Evolutionary conservation across 176 grass and related monocot genomes (phyloP).

Genomic region (Aegilops speltoides): DNA sequence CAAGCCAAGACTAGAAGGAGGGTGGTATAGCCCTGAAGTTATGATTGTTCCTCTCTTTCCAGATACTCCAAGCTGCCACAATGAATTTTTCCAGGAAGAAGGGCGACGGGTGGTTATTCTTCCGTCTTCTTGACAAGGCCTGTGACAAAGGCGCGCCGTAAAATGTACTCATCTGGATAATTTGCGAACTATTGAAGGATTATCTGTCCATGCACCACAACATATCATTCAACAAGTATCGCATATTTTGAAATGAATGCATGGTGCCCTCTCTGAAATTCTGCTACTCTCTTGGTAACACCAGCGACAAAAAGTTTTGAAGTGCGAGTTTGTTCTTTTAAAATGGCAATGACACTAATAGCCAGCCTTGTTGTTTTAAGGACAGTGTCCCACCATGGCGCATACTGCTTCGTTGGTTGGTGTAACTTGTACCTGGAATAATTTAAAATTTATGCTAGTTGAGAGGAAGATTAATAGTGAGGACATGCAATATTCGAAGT

Average conservation of each 20-base stretch:
- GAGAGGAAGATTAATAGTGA: background rate
- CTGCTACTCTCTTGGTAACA: conserved; percentile 60
- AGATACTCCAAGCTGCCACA: too few relatives aligned
- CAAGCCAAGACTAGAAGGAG: too few relatives aligned
- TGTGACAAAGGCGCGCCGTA: conserved; percentile 47
- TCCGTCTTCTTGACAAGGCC: conserved; percentile 51
- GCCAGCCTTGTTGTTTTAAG: conserved; percentile 65
- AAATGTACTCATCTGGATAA: conserved; percentile 54
- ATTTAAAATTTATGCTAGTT: conserved; percentile 32
- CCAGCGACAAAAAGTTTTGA: conserved; percentile 57
- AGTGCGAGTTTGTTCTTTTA: conserved; percentile 66
- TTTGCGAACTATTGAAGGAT: conserved; percentile 69
- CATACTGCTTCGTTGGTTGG: conserved; percentile 63
- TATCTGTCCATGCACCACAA: conserved; percentile 76
- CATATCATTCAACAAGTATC: conserved; percentile 50
- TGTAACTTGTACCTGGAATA: conserved; percentile 64
- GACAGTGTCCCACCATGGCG: conserved; percentile 54
- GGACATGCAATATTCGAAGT: too few relatives aligned
- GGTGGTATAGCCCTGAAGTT: too few relatives aligned
- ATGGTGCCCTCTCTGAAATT: conserved; percentile 42
- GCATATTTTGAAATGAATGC: conserved; percentile 48
- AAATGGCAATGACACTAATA: conserved; percentile 48
- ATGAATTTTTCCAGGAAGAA: too few relatives aligned
- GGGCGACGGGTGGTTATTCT: too few relatives aligned
- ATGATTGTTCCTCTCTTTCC: too few relatives aligned